Conservation (phyloP, 2,329 filamentous ascomycete species). For the Ceratocystis destructans region DNA sequence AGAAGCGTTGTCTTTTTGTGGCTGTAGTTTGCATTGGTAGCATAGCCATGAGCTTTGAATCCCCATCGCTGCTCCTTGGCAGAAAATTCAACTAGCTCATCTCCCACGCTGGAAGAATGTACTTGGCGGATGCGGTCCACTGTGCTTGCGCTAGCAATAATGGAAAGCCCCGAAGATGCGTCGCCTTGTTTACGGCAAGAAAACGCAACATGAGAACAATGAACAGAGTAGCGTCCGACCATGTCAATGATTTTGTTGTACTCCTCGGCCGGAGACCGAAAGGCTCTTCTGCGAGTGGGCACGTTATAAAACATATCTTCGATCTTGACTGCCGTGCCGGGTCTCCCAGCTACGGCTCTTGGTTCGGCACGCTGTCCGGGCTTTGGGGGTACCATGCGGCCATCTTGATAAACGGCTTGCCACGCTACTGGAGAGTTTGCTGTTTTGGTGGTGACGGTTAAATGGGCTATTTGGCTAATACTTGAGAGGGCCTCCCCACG, state of each 20-base stretch:
- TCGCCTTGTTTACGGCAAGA: slow-evolving; percentile 96
- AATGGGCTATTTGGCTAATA: slow-evolving; percentile 95
- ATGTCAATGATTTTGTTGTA: slow-evolving; percentile 97
- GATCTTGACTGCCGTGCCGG: slow-evolving; percentile 87
- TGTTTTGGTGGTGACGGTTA: slow-evolving; percentile 89
- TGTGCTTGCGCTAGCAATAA: slow-evolving; percentile 56
- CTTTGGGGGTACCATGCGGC: slow-evolving; percentile 68
- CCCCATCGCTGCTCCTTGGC: slow-evolving; percentile 64
- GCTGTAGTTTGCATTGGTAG: slow-evolving; percentile 88
- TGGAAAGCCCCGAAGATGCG: slow-evolving; percentile 65
- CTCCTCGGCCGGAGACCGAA: slow-evolving; percentile 82
- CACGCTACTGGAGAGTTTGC: slow-evolving; percentile 77
- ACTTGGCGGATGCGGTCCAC: slow-evolving; percentile 83
- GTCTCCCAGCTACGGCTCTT: slow-evolving; percentile 72
- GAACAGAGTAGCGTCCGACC: slow-evolving; percentile 83
- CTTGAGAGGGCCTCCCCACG: slow-evolving; percentile 90
- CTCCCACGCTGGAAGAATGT: slow-evolving; percentile 70
- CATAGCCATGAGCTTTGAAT: slow-evolving; percentile 67
- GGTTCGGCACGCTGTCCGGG: slow-evolving; percentile 78
- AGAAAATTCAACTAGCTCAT: slow-evolving; percentile 69
- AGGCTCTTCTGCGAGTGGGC: slow-evolving; percentile 73
- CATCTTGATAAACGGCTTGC: slow-evolving; percentile 76
- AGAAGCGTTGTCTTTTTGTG: slow-evolving; percentile 78
- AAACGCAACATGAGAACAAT: slow-evolving; percentile 82
- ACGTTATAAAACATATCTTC: slow-evolving; percentile 97